Evolutionary conservation across 1,139 yeast genomes (phyloP).

Genomic region (Pichia norvegensis): DNA sequence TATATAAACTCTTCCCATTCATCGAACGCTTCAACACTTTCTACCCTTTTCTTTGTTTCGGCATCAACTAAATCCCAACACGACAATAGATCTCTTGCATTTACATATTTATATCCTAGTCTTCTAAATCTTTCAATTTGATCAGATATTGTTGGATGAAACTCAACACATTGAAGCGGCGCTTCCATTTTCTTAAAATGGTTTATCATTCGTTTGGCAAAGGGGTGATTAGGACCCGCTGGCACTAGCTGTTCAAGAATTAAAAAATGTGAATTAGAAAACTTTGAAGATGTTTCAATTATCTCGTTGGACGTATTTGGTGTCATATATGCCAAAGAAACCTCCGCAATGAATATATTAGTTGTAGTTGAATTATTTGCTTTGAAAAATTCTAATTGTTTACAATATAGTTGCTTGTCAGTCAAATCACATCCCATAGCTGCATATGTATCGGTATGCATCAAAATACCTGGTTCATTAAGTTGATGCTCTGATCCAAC

Average conservation of each 20-base stretch:
- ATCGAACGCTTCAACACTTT: constrained; percentile 60
- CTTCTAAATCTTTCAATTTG: constrained; percentile 45
- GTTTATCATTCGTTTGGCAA: constrained; percentile 65
- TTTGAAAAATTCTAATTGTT: constrained; percentile 31
- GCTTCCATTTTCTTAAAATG: constrained; percentile 64
- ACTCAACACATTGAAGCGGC: constrained; percentile 59
- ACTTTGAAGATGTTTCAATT: constrained; percentile 41
- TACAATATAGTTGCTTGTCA: constrained; percentile 35
- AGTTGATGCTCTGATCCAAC: constrained; percentile 28
- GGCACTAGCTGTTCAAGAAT: constrained; percentile 71
- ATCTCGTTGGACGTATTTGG: constrained; percentile 61
- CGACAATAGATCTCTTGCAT: constrained; percentile 47
- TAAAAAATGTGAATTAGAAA: constrained; percentile 52
- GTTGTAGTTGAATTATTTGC: constrained; percentile 28
- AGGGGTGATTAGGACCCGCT: constrained; percentile 52
- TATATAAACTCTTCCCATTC: constrained; percentile 78
- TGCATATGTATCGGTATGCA: constrained; percentile 43
- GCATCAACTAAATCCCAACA: constrained; percentile 47
- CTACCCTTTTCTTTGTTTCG: constrained; percentile 38
- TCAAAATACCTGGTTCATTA: constrained; percentile 27
- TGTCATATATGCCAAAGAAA: constrained; percentile 74
- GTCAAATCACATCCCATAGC: constrained; percentile 71
- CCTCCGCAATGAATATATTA: constrained; percentile 70
- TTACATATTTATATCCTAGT: constrained; percentile 42
- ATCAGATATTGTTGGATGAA: constrained; percentile 44